A percentile compares a stretch with the other conserved stretches of the same genome.
Conservation (phyloP, 1,284 basidiomycete species). For the Rhodotorula sp. region DNA sequence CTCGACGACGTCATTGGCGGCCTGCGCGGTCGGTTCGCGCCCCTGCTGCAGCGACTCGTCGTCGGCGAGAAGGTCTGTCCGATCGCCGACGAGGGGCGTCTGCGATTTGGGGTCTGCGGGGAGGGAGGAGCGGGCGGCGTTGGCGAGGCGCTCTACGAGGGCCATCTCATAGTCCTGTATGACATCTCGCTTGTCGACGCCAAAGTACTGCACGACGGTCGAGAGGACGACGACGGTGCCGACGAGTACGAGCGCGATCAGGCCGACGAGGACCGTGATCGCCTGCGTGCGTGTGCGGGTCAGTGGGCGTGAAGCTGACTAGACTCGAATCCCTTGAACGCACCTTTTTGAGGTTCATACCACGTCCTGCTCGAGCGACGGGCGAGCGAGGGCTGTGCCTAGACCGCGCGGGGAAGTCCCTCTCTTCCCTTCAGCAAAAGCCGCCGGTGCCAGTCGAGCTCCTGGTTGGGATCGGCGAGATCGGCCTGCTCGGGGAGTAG, state of each 20-base stretch:
- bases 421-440: too few relatives aligned
- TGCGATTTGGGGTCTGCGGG: background rate
- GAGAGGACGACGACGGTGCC: conserved; percentile 91
- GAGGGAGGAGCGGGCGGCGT: background rate
- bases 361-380: background rate
- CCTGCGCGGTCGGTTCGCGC: background rate
- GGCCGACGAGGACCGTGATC: conserved; percentile 29
- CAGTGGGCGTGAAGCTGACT: background rate
- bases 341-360: conserved; percentile 5
- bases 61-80: background rate
- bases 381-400: background rate
- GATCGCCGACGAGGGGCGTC: conserved; percentile 2
- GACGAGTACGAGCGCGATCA: conserved; percentile 59
- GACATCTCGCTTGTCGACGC: conserved; percentile 74
- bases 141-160: conserved; percentile 31
- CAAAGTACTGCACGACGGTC: conserved; percentile 85
- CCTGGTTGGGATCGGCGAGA: too few relatives aligned
- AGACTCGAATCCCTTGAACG: too few relatives aligned
- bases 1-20: background rate
- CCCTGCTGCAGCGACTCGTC: background rate
- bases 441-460: too few relatives aligned
- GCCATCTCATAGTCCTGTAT: conserved; percentile 74
- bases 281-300: conserved; percentile 1
- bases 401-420: too few relatives aligned
- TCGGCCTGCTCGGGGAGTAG: too few relatives aligned